These are phyloP conservation scores for Pestalotiopsis fici DNA, from an alignment of 2,329 filamentous ascomycete genomes.

Conservation along the genomic window DNA sequence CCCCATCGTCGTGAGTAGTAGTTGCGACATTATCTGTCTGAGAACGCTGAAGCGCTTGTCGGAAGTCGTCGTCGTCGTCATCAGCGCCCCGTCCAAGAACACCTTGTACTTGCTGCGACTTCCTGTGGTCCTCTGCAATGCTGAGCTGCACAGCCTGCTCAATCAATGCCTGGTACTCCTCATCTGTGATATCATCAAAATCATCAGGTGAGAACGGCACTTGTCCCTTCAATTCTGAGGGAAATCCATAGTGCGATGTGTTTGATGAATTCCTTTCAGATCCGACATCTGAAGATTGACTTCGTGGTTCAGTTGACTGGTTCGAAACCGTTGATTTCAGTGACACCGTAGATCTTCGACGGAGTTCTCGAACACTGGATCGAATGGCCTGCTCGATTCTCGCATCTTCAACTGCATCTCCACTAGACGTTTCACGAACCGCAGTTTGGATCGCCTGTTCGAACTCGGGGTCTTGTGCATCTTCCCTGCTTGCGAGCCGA, in stretches of 20 bases:
- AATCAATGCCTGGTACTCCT: slow-evolving; percentile 58
- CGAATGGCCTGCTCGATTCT: slow-evolving; percentile 74
- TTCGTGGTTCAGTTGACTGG: not conserved
- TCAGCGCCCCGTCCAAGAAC: slow-evolving; percentile 18
- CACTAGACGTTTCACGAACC: slow-evolving; percentile 69
- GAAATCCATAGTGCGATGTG: slow-evolving; percentile 15
- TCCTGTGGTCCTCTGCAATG: slow-evolving; percentile 32
- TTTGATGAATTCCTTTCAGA: not conserved
- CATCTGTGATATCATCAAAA: slow-evolving; percentile 50
- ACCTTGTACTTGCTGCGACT: slow-evolving; percentile 20
- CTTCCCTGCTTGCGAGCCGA: slow-evolving; percentile 13
- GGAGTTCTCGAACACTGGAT: slow-evolving; percentile 65
- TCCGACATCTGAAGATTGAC: not conserved
- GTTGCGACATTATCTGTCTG: slow-evolving; percentile 23
- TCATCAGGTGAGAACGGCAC: slow-evolving; percentile 29
- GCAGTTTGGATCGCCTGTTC: slow-evolving; percentile 72
- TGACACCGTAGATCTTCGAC: slow-evolving; percentile 22
- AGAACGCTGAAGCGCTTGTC: slow-evolving; percentile 21
- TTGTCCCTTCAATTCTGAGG: slow-evolving; percentile 22
- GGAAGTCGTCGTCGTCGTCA: slow-evolving; percentile 20
- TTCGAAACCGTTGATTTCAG: slow-evolving; percentile 12
- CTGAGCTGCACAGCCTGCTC: slow-evolving; percentile 59
- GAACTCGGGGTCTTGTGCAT: slow-evolving; percentile 57
- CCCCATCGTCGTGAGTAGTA: slow-evolving; percentile 32
- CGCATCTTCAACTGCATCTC: slow-evolving; percentile 69